These are phyloP conservation scores for Arthrinium puccinioides DNA, from an alignment of 2,329 filamentous ascomycete genomes.

Conservation along the genomic window DNA sequence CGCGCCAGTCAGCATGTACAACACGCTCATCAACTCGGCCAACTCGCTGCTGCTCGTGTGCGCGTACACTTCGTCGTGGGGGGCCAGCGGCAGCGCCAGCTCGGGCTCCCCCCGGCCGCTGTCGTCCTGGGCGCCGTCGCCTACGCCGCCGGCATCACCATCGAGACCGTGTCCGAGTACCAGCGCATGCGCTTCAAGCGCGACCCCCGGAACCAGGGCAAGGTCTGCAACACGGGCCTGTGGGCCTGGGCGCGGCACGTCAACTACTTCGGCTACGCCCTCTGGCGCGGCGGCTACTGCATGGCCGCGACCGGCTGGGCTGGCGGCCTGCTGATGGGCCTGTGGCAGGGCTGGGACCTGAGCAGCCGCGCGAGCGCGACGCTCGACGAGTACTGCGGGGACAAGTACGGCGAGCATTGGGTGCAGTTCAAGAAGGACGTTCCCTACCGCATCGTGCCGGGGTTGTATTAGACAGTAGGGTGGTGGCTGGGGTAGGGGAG, in stretches of 20 bases:
- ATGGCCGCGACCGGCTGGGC: slow-evolving; percentile 29
- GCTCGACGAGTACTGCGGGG: slow-evolving; percentile 29
- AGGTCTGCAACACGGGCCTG: slow-evolving; percentile 28
- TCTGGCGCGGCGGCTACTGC: slow-evolving; percentile 22
- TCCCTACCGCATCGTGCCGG: slow-evolving; percentile 27
- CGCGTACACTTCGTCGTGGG: slow-evolving; percentile 32
- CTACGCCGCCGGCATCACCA: slow-evolving; percentile 42
- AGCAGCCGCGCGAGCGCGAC: slow-evolving; percentile 19
- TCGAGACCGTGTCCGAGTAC: slow-evolving; percentile 48
- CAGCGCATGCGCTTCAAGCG: slow-evolving; percentile 41
- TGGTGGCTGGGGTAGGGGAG: no score
- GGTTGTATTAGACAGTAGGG: slow-evolving; percentile 23
- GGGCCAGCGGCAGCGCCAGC: slow-evolving; percentile 11
- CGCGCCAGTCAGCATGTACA: slow-evolving; percentile 38
- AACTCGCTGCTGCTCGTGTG: slow-evolving; percentile 48
- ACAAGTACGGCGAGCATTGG: slow-evolving; percentile 31
- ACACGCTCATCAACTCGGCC: slow-evolving; percentile 45
- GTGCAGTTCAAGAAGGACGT: slow-evolving; percentile 28
- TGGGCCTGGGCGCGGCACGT: slow-evolving; percentile 32
- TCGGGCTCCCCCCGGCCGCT: slow-evolving; percentile 12
- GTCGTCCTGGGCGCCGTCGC: slow-evolving; percentile 36
- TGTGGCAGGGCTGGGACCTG: slow-evolving; percentile 24
- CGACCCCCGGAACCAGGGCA: slow-evolving; percentile 26
- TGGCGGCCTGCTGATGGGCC: slow-evolving; percentile 20
- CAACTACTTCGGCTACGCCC: slow-evolving; percentile 31